Evolutionary conservation across 768 basidiomycete species (phyloP).

Genomic region (Tricholomella constricta): DNA sequence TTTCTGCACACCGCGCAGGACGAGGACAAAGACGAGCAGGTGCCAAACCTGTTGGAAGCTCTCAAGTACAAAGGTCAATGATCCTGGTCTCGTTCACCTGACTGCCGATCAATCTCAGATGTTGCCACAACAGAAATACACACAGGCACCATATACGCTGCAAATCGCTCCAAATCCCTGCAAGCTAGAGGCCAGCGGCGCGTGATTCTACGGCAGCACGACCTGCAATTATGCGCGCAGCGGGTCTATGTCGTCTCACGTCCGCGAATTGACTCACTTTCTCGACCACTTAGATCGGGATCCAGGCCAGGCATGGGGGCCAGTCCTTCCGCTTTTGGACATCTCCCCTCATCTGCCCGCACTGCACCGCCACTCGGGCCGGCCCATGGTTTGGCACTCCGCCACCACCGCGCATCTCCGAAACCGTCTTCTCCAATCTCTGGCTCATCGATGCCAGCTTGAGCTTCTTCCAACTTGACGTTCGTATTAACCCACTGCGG

Average conservation of each 20-base stretch:
- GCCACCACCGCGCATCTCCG: constrained; percentile 15
- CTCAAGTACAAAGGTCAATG: constrained; percentile 15
- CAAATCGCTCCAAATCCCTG: background rate
- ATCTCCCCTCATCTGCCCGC: constrained; percentile 17
- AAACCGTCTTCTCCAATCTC: constrained; percentile 7
- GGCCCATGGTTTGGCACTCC: constrained; percentile 4
- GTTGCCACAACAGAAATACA: constrained; percentile 8
- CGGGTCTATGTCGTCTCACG: background rate
- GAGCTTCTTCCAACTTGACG: constrained; percentile 7
- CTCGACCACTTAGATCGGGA: constrained; percentile 15
- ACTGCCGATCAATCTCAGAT: constrained; percentile 27
- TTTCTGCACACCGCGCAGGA: too few relatives aligned
- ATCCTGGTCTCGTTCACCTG: constrained; percentile 15
- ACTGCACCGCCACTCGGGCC: constrained; percentile 19
- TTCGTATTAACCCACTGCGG: too few relatives aligned
- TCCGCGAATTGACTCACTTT: constrained; percentile 2
- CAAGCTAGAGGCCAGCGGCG: background rate
- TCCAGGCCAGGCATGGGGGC: constrained; percentile 13
- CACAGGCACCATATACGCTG: constrained; percentile 10
- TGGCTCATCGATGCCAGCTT: constrained; percentile 6
- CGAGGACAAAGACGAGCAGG: background rate
- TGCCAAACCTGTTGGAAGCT: constrained; percentile 2
- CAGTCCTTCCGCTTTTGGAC: constrained; percentile 12
- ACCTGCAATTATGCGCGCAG: background rate
- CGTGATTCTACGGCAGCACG: background rate